phyloP scores from a whole-genome alignment of 306 rosid genomes.

The Glycine tomentella region DNA sequence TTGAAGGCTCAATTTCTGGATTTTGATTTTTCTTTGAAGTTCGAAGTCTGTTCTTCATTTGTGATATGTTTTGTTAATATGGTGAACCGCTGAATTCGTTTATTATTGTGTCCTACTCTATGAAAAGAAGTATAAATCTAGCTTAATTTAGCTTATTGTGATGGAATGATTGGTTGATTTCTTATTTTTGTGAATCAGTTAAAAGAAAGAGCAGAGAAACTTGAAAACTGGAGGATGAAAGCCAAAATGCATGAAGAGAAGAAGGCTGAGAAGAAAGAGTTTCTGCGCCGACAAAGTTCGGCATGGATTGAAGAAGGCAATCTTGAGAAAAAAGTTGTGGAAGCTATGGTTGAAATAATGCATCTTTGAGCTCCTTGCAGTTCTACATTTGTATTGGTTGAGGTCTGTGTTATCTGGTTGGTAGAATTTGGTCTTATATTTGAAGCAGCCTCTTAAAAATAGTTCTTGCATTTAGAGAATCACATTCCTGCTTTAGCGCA shows the following conservation, averaged over 20 bases:
- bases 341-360: slow-evolving; percentile 38
- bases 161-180: slow-evolving; percentile 1
- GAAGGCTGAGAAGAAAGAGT: slow-evolving; percentile 68
- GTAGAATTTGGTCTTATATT: slow-evolving; percentile 32
- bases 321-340: slow-evolving; percentile 58
- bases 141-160: too few relatives aligned
- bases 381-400: slow-evolving; percentile 37
- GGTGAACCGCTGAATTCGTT: neutral
- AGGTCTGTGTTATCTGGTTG: slow-evolving; percentile 5
- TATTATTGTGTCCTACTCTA: neutral
- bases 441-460: slow-evolving; percentile 27
- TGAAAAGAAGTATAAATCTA: neutral
- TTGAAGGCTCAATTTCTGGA: neutral
- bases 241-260: slow-evolving; percentile 57
- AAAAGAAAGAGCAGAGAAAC: slow-evolving; percentile 82
- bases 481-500: neutral
- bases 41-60: neutral
- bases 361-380: slow-evolving; percentile 48
- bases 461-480: slow-evolving; percentile 22
- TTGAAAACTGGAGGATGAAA: slow-evolving; percentile 80
- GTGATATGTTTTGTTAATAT: neutral
- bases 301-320: slow-evolving; percentile 68
- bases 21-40: too few relatives aligned
- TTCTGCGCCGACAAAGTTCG: slow-evolving; percentile 65
- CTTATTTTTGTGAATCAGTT: slow-evolving; percentile 52